Conservation (phyloP, 2,329 filamentous ascomycete species). For the Proliferodiscus dingleyae region DNA sequence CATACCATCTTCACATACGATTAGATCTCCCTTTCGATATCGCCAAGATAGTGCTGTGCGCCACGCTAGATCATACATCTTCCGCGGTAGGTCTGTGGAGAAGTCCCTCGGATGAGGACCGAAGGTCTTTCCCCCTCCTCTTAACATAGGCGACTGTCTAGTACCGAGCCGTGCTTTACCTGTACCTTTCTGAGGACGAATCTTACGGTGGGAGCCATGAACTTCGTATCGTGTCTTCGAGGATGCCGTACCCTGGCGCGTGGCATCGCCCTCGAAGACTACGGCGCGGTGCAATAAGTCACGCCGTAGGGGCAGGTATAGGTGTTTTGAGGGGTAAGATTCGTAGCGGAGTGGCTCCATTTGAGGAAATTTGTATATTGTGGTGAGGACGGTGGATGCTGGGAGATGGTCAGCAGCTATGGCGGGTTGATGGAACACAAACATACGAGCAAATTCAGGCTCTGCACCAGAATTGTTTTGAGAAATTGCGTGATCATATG, state of each 20-base stretch:
- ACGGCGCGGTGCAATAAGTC: conserved; percentile 92
- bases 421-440: not conserved
- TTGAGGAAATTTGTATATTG: conserved; percentile 83
- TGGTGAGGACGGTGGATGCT: conserved; percentile 69
- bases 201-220: conserved; percentile 75
- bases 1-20: conserved; percentile 76
- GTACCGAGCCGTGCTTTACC: conserved; percentile 75
- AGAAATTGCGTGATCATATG: conserved; percentile 13
- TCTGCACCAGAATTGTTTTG: conserved; percentile 8
- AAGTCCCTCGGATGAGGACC: conserved; percentile 95
- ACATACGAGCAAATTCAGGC: conserved; percentile 14
- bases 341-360: conserved; percentile 79
- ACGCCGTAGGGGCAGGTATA: conserved; percentile 79
- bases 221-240: conserved; percentile 81
- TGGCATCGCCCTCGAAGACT: conserved; percentile 84
- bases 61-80: conserved; percentile 95
- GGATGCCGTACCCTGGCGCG: conserved; percentile 79
- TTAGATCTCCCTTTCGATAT: conserved; percentile 78
- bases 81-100: conserved; percentile 72
- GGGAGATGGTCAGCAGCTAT: conserved; percentile 11
- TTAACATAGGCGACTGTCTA: conserved; percentile 74
- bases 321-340: conserved; percentile 74
- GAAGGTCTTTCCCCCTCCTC: conserved; percentile 81
- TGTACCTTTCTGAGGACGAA: conserved; percentile 80
- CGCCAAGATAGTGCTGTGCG: conserved; percentile 89